Evolutionary conservation across 495 filamentous ascomycete species (phyloP).

Genomic region (Venustampulla echinocandica): DNA sequence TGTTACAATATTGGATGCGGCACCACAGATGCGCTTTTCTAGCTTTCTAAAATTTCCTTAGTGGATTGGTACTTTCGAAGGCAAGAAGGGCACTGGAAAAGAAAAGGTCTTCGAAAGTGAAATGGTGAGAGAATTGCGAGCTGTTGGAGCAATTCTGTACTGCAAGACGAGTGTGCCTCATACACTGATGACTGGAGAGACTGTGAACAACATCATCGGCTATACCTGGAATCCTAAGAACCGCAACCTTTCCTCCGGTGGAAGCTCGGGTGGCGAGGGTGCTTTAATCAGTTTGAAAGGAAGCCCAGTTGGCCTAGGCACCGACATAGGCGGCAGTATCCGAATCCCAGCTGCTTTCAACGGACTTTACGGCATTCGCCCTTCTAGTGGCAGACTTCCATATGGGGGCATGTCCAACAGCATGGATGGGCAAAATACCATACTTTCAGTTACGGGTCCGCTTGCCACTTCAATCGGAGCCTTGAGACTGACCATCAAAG

Average conservation of each 20-base stretch:
- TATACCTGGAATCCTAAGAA: constrained; percentile 46
- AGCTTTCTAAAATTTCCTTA: constrained; percentile 13
- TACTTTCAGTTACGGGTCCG: constrained; percentile 37
- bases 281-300: constrained; percentile 47
- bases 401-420: constrained; percentile 31
- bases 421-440: constrained; percentile 24
- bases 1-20: constrained; percentile 26
- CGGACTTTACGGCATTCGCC: constrained; percentile 50
- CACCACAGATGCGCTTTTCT: too few species aligned
- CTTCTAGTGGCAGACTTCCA: constrained; percentile 47
- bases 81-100: constrained; percentile 33
- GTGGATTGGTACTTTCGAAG: constrained; percentile 44
- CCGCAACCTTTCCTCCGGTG: constrained; percentile 43
- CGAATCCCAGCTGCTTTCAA: constrained; percentile 49
- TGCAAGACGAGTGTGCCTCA: constrained; percentile 41
- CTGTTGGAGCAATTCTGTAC: constrained; percentile 49
- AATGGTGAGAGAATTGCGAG: constrained; percentile 32
- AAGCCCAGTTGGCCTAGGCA: constrained; percentile 49
- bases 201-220: constrained; percentile 25
- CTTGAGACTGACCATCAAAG: constrained; percentile 45
- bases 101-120: constrained; percentile 22
- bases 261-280: constrained; percentile 53
- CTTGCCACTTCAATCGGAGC: constrained; percentile 39
- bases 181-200: constrained; percentile 24
- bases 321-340: constrained; percentile 53